Percentiles rank a stretch among this genome's conserved stretches.
Evolutionary conservation across 257 asterid genomes (phyloP).

Genomic region (Plantago major): DNA sequence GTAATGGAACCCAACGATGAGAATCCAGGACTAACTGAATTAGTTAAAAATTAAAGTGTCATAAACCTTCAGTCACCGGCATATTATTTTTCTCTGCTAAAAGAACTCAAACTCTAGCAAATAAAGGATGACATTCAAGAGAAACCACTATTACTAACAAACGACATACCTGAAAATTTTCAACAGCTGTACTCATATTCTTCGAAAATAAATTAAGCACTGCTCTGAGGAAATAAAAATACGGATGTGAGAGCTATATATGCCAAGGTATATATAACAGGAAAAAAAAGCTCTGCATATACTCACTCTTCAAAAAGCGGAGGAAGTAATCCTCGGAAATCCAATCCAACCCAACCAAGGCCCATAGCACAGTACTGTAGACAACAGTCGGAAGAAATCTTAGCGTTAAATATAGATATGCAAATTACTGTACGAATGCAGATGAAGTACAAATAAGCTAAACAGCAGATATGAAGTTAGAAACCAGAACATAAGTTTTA

Average conservation of each 20-base stretch:
- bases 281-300: constrained; percentile 2
- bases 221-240: constrained; percentile 58
- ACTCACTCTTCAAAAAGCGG: constrained; percentile 97
- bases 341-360: constrained; percentile 97
- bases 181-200: constrained; percentile 89
- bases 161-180: constrained; percentile 78
- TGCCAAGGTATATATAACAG: background rate
- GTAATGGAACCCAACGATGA: constrained; percentile 78
- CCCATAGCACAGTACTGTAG: constrained; percentile 94
- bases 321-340: constrained; percentile 91
- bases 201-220: constrained; percentile 77
- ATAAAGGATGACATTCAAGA: constrained; percentile 8
- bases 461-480: constrained; percentile 13
- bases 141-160: constrained; percentile 6
- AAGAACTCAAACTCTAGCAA: background rate
- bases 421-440: background rate
- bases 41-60: constrained; percentile 22
- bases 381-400: constrained; percentile 23
- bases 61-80: constrained; percentile 22
- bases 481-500: background rate
- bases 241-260: constrained; percentile 23
- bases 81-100: constrained; percentile 1
- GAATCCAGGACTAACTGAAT: constrained; percentile 88
- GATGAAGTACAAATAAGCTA: constrained; percentile 1
- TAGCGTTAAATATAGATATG: constrained; percentile 6